Evolutionary conservation across 768 basidiomycete genomes (phyloP).

Genomic region (Nevesoporus exiguus): DNA sequence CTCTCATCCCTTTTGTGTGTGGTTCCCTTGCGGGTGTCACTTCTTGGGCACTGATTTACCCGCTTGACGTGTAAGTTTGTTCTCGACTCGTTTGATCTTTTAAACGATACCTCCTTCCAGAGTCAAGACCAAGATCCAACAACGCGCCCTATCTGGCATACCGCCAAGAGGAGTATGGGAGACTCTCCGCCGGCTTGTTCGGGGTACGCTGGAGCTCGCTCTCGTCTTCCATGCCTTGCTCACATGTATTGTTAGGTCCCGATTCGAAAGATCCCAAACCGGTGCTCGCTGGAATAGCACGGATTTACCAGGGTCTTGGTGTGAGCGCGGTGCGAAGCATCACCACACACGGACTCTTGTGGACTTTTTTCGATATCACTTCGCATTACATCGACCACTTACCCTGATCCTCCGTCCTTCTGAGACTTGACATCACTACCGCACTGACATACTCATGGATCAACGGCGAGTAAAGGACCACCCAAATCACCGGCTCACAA

Average conservation of each 20-base stretch:
- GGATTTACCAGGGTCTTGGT: conserved; percentile 91
- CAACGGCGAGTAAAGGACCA: conserved; percentile 3
- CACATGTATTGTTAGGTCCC: conserved; percentile 48
- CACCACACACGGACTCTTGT: conserved; percentile 89
- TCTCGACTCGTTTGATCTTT: background rate
- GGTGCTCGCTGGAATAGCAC: conserved; percentile 67
- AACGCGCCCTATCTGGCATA: conserved; percentile 81
- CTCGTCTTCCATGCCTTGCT: background rate
- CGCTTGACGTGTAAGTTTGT: conserved; percentile 77
- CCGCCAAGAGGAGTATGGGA: conserved; percentile 65
- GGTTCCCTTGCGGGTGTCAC: conserved; percentile 88
- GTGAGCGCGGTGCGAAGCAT: conserved; percentile 91
- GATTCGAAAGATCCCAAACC: conserved; percentile 77
- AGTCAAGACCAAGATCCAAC: conserved; percentile 95
- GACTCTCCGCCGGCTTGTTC: conserved; percentile 74
- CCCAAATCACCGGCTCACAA: conserved; percentile 4
- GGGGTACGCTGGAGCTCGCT: conserved; percentile 48
- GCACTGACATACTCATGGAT: conserved; percentile 9
- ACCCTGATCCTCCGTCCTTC: conserved; percentile 29
- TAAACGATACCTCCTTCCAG: conserved; percentile 36
- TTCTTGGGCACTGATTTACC: conserved; percentile 90
- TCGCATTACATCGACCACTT: conserved; percentile 69
- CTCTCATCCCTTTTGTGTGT: conserved; percentile 86
- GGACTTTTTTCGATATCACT: conserved; percentile 88
- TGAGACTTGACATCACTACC: conserved; percentile 4